A percentile compares a stretch with the other conserved stretches of the same genome.
Conservation (phyloP, 2,329 filamentous ascomycete species). For the Cercospora sp. region DNA sequence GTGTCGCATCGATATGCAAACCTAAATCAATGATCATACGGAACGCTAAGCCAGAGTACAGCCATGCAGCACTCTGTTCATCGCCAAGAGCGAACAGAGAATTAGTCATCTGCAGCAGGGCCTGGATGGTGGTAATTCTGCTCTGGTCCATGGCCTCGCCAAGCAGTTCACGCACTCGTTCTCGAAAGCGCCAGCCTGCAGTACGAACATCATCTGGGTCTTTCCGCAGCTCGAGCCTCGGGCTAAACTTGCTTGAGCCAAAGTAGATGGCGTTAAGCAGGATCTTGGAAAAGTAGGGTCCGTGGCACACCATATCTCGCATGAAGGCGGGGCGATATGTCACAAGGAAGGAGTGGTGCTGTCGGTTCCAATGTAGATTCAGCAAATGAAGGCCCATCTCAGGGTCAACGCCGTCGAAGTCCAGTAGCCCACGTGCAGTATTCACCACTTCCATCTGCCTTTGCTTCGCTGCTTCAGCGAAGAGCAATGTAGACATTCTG, state of each 20-base stretch:
- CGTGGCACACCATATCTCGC: conserved; percentile 48
- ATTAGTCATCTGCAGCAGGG: conserved; percentile 54
- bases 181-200: conserved; percentile 52
- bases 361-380: conserved; percentile 45
- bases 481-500: conserved; percentile 49
- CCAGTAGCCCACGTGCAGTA: conserved; percentile 48
- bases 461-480: conserved; percentile 52
- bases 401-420: conserved; percentile 58
- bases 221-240: conserved; percentile 48
- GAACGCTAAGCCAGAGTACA: conserved; percentile 60
- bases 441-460: conserved; percentile 55
- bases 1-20: conserved; percentile 50
- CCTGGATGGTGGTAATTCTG: conserved; percentile 58
- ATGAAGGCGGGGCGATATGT: conserved; percentile 32
- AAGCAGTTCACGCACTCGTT: conserved; percentile 51
- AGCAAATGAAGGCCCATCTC: conserved; percentile 56
- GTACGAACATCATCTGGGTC: conserved; percentile 51
- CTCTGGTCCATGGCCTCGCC: conserved; percentile 49
- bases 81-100: conserved; percentile 55
- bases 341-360: conserved; percentile 30
- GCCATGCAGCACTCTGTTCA: conserved; percentile 57
- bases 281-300: conserved; percentile 59
- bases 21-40: conserved; percentile 58
- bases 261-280: conserved; percentile 59
- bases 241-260: conserved; percentile 47